A percentile compares a stretch with the other conserved stretches of the same genome.
These are phyloP conservation scores for Cladophialophora bantiana DNA, from an alignment of 2,329 filamentous ascomycete species.

Conservation along the genomic window DNA sequence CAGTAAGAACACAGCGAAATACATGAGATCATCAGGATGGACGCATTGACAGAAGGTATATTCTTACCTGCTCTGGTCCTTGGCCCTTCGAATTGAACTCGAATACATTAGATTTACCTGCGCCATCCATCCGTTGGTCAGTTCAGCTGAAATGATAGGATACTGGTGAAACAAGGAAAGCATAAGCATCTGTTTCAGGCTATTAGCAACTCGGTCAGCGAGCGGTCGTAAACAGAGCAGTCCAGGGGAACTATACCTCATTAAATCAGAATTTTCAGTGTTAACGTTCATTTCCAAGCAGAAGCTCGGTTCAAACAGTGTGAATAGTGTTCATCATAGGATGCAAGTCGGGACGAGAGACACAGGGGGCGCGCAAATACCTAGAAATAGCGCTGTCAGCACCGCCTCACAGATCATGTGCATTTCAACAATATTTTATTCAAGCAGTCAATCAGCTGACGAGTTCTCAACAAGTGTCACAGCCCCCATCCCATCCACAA, in stretches of 20 bases:
- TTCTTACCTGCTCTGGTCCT: constrained; percentile 19
- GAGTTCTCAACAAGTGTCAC: constrained; percentile 72
- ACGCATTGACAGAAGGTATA: constrained; percentile 4
- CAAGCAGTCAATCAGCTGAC: constrained; percentile 62
- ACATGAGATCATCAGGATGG: constrained; percentile 64
- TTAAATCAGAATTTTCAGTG: constrained; percentile 76
- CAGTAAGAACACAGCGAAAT: constrained; percentile 71
- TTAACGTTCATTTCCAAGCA: constrained; percentile 64
- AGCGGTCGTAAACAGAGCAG: background rate
- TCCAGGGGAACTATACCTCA: constrained; percentile 58
- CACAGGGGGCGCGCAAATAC: constrained; percentile 39
- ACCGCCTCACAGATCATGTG: constrained; percentile 24
- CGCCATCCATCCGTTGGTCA: constrained; percentile 14
- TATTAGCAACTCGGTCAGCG: constrained; percentile 36
- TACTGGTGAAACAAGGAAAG: constrained; percentile 47
- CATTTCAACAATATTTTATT: constrained; percentile 31
- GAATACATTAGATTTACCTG: background rate
- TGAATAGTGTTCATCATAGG: constrained; percentile 74
- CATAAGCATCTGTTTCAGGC: constrained; percentile 48
- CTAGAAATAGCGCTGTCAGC: constrained; percentile 36
- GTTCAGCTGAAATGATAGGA: constrained; percentile 27
- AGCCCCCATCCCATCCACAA: constrained; percentile 61
- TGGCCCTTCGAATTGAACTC: background rate
- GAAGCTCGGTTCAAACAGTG: constrained; percentile 69
- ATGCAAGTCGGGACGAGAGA: constrained; percentile 47